phyloP scores from a whole-genome alignment of 2,329 filamentous ascomycete genomes.

The Chaetomium olivaceum region DNA sequence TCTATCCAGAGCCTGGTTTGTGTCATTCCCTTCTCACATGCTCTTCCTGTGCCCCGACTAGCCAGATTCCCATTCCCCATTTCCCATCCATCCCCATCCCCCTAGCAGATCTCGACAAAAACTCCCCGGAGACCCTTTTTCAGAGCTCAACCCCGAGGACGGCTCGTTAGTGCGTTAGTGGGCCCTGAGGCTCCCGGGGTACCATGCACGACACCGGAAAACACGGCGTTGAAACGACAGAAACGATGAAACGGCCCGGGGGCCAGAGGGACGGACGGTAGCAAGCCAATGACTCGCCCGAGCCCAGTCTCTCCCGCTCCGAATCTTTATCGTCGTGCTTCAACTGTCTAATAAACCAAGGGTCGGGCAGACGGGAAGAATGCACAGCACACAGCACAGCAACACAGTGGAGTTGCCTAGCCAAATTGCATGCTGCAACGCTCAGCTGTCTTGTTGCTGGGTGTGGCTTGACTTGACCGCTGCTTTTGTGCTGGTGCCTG shows the following conservation, averaged over 20 bases:
- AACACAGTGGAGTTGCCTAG: slow-evolving; percentile 4
- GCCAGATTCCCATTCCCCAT: background rate
- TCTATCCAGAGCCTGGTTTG: background rate
- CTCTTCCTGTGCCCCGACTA: background rate
- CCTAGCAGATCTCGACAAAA: slow-evolving; percentile 5
- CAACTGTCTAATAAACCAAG: background rate
- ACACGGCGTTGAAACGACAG: slow-evolving; percentile 5
- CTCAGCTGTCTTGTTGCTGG: background rate
- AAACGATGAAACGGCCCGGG: slow-evolving; percentile 7
- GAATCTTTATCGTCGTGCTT: slow-evolving; percentile 21
- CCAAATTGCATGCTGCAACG: slow-evolving; percentile 16
- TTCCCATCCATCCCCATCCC: no score
- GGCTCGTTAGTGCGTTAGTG: background rate
- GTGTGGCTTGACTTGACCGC: slow-evolving; percentile 1
- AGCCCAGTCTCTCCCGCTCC: slow-evolving; percentile 12
- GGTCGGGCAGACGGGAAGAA: slow-evolving; percentile 2
- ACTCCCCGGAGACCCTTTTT: background rate
- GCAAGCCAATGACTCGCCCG: background rate
- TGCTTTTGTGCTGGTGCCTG: background rate
- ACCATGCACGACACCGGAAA: slow-evolving; percentile 14
- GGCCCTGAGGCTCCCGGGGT: background rate
- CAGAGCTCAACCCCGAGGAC: background rate
- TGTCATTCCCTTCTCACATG: background rate
- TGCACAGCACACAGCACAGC: background rate
- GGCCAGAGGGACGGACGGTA: background rate